Base-by-base conservation (phyloP, 441 rosid species). In the Euphorbia celastroides region DNA sequence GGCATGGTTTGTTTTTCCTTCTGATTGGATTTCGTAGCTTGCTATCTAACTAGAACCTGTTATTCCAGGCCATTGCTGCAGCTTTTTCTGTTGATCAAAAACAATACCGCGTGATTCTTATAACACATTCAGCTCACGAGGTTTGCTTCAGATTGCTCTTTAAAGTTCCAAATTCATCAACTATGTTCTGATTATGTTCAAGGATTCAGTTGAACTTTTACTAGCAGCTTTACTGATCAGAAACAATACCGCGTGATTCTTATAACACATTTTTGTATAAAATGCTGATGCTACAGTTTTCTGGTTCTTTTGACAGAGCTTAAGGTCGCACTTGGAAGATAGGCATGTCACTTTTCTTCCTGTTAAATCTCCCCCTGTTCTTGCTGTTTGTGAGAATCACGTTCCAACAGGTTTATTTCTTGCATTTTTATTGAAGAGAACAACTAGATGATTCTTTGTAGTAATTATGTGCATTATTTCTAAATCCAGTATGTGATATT, bases 101-200 rank as follows among this genome's bases (percentile, higher is more conserved):
- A 71, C 80, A 68, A 4, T 81, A 86, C 80, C 20, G 69, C 60
- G 94, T 87, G 60, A 65, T 85, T 73, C 75, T 90, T 20, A 75
- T 90, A 54, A 82, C 94, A 62, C 97, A 90, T 77, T 81, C 77
- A 3, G 90, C 91, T 41, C 98, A 90, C 68, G 76, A 85, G 93
- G 98, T 90, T 70, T 31, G 62, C n/a, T 32, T 57, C 42, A n/a
- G 32, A 14, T 46, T 16, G 19, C 56, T 55, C 31, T 62, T 61
- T n/a, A n/a, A 16, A 1, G 11, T 50, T 50, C 31, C n/a, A 30
- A 48, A 17, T 64, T 64, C 16, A 12, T 22, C 57, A 20, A 52
- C 57, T 52, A 20, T 8, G 26, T 13, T 55, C 26, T 55, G 13
- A 10, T 55, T 55, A 13, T 55, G 3, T 2, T 1, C 0, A 26